Evolutionary conservation across 495 filamentous ascomycete genomes (phyloP).

Genomic region (Apiosordaria backusii): DNA sequence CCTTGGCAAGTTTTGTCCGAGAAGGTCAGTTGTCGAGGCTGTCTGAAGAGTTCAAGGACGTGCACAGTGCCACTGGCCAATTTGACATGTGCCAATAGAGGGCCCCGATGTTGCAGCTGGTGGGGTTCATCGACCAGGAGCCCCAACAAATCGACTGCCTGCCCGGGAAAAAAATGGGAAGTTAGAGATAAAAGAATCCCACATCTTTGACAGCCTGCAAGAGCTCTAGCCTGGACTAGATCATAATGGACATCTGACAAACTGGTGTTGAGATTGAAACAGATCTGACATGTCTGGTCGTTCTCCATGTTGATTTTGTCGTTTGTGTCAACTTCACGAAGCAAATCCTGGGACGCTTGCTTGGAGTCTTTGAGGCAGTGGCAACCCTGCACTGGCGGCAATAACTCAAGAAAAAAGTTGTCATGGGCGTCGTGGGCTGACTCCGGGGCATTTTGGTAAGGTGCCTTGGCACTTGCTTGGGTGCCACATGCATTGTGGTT

Average conservation of each 20-base stretch:
- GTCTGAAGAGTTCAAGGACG: background rate
- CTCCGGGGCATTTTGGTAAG: background rate
- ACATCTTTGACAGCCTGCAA: background rate
- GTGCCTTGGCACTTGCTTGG: no score
- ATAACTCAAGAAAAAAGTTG: background rate
- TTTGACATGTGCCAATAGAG: background rate
- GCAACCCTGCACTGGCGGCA: no score
- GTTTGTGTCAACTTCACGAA: no score
- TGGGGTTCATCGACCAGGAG: no score
- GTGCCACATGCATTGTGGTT: background rate
- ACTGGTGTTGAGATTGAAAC: background rate
- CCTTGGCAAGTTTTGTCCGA: background rate
- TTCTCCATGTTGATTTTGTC: background rate
- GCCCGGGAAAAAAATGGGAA: no score
- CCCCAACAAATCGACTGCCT: no score
- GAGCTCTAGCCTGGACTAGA: background rate
- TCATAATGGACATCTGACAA: background rate
- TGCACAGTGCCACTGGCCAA: background rate
- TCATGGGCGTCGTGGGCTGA: background rate
- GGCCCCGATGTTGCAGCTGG: background rate
- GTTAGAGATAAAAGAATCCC: background rate
- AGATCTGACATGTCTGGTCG: background rate
- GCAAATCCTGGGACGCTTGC: no score
- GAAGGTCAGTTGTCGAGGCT: no score
- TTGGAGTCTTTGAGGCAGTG: no score